These are phyloP conservation scores for Craspedostauros australis DNA, from an alignment of 108 stramenopile species.

Conservation along the genomic window DNA sequence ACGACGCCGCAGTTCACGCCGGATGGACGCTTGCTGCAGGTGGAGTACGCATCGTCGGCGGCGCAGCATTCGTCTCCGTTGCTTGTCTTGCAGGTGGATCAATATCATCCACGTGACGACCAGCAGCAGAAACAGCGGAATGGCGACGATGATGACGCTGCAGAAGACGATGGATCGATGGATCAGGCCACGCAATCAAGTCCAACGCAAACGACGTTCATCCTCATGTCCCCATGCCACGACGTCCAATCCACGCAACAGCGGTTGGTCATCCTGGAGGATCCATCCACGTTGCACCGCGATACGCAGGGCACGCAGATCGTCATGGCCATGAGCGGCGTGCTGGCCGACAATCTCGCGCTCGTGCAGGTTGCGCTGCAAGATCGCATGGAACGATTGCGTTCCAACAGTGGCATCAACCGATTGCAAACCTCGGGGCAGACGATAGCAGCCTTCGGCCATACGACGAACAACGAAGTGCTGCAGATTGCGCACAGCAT, in stretches of 20 bases:
- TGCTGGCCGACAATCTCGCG: constrained; percentile 55
- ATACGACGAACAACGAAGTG: too few relatives aligned
- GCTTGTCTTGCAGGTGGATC: constrained; percentile 26
- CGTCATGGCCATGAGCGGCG: constrained; percentile 55
- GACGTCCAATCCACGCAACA: background rate
- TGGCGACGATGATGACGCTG: constrained; percentile 5
- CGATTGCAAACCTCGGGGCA: constrained; percentile 11
- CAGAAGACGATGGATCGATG: constrained; percentile 5
- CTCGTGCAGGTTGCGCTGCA: constrained; percentile 31
- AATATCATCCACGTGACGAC: background rate
- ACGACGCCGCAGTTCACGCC: constrained; percentile 77
- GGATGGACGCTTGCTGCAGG: constrained; percentile 76
- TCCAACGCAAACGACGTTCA: background rate
- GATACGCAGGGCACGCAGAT: constrained; percentile 1
- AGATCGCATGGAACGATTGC: constrained; percentile 11
- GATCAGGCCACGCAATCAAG: constrained; percentile 12
- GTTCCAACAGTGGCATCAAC: too few relatives aligned
- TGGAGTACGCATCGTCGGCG: constrained; percentile 73
- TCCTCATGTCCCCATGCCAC: background rate
- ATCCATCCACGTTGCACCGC: constrained; percentile 1
- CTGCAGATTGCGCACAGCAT: constrained; percentile 27
- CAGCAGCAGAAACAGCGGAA: constrained; percentile 1
- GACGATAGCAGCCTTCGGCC: too few relatives aligned
- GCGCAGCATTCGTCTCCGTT: constrained; percentile 51
- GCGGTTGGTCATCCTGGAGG: too few relatives aligned